Base-by-base conservation (phyloP, 2,329 filamentous ascomycete genomes). In the Eurotiales sp. region DNA sequence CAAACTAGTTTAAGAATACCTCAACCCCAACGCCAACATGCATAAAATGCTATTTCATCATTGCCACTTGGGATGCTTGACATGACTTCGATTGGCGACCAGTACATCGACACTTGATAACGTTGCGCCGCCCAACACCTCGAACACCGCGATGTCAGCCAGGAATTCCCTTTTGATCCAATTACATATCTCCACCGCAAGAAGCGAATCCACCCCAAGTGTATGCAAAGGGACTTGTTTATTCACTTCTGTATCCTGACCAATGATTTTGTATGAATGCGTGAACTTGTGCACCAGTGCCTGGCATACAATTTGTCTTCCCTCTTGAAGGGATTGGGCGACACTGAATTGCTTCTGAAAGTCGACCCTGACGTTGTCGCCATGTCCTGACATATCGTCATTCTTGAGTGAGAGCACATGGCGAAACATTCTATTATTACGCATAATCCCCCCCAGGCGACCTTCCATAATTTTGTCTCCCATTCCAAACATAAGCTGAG, bases 151-250 rank as follows among this genome's bases (percentile, higher is more conserved):
- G 29, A 73, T 52, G 8, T 64, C 63, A 1, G 64, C 61, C 0
- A 59, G 58, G 21, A 68, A 62, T 36, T 69, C 64, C 37, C 61
- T 61, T 12, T 55, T 52, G 6, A 74, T 52, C 71, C 69, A 74
- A 39, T 70, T 72, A 2, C 73, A 58, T 27, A 77, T 40, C 56
- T 77, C 73, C 0, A 77, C 68, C 1, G 72, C 73, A 23, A 77
- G 66, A 0, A 77, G 64, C 1, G 70, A 72, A 58, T 74, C 72
- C 7, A 73, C 63, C 0, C 72, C 71, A 34, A 65, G 68, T 3
- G 61, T 56, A 14, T 63, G 57, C 15, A 67, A 56, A 2, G 68
- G 57, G 56, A 60, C 62, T 1, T 45, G 41, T 1, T 55, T 39
- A 22, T 67, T 63, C 11, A 72, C 25, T 5, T 27, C 25, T 6